Conservation (phyloP, 2,329 filamentous ascomycete genomes). For the Rutstroemia sp. region DNA sequence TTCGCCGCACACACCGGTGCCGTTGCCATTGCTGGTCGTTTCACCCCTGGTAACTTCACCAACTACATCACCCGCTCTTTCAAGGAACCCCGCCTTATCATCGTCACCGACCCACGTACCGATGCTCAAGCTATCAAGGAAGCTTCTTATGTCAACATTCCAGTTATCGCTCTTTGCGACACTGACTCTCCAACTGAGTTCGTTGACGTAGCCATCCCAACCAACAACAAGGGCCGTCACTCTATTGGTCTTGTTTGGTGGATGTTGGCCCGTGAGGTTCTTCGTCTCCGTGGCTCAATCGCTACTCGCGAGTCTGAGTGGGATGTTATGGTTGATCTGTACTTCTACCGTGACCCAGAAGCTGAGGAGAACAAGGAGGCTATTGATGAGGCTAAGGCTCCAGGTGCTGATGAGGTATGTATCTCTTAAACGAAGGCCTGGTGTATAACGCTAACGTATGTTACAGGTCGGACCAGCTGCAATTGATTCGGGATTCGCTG, state of each 20-base stretch:
- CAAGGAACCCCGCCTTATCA: constrained; percentile 99
- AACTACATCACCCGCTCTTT: constrained; percentile 99
- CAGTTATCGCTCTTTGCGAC: constrained; percentile 97
- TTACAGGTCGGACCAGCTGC: constrained; percentile 57
- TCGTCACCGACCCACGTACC: constrained; percentile 99
- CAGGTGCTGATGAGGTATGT: constrained; percentile 63
- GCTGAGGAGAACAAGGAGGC: constrained; percentile 98
- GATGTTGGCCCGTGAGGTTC: constrained; percentile 99
- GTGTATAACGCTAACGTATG: neutral
- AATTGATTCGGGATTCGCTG: constrained; percentile 70
- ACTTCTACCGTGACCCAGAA: constrained; percentile 99
- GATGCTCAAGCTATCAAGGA: constrained; percentile 99
- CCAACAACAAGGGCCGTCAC: constrained; percentile 99
- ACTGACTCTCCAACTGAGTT: constrained; percentile 99
- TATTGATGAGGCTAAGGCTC: constrained; percentile 80
- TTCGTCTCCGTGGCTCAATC: constrained; percentile 95
- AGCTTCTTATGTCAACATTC: constrained; percentile 99
- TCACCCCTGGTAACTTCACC: constrained; percentile 99
- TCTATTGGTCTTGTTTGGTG: constrained; percentile 98
- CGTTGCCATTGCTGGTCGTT: constrained; percentile 96
- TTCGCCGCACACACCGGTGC: constrained; percentile 98
- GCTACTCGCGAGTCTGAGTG: constrained; percentile 93
- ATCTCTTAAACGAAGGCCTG: no score
- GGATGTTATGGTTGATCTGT: constrained; percentile 99
- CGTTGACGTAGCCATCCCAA: constrained; percentile 98